phyloP scores from a whole-genome alignment of 176 grass and related monocot genomes.

The Aegilops umbellulata region DNA sequence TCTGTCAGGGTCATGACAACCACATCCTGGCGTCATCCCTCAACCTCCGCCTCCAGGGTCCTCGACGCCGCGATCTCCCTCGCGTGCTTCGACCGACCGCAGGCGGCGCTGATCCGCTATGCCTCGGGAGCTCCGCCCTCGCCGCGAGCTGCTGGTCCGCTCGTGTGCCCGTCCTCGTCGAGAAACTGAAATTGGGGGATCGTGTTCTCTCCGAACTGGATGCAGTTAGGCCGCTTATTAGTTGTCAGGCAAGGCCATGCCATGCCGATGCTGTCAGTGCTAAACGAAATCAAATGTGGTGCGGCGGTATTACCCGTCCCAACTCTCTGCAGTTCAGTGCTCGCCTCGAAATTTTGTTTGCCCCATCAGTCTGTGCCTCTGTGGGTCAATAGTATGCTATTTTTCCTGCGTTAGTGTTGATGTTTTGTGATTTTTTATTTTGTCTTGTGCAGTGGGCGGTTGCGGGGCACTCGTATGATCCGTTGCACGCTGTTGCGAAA shows the following conservation, averaged over 20 bases:
- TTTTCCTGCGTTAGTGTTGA: not conserved
- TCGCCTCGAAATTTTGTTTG: not conserved
- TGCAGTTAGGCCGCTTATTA: not conserved
- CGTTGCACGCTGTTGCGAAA: conserved; percentile 47
- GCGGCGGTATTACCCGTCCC: not conserved
- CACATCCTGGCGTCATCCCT: conserved; percentile 62
- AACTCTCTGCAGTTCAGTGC: not conserved
- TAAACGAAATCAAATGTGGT: not conserved
- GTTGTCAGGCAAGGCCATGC: too few relatives aligned
- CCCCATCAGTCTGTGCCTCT: not conserved
- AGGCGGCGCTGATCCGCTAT: conserved; percentile 27
- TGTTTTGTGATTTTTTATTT: conserved; percentile 25
- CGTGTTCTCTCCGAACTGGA: not conserved
- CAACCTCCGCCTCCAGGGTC: conserved; percentile 51
- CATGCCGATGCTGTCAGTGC: not conserved
- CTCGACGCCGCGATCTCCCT: conserved; percentile 71
- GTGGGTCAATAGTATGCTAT: not conserved
- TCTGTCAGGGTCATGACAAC: too few relatives aligned
- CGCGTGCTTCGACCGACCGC: conserved; percentile 62
- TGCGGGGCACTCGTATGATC: conserved; percentile 32
- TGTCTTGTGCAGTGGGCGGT: conserved; percentile 35
- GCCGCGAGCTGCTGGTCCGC: conserved; percentile 29
- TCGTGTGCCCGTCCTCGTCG: conserved; percentile 38
- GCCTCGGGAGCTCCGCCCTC: conserved; percentile 52
- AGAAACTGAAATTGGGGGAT: conserved; percentile 44